Conservation (phyloP, 208 protist genomes). For the Leishmania arabica region DNA sequence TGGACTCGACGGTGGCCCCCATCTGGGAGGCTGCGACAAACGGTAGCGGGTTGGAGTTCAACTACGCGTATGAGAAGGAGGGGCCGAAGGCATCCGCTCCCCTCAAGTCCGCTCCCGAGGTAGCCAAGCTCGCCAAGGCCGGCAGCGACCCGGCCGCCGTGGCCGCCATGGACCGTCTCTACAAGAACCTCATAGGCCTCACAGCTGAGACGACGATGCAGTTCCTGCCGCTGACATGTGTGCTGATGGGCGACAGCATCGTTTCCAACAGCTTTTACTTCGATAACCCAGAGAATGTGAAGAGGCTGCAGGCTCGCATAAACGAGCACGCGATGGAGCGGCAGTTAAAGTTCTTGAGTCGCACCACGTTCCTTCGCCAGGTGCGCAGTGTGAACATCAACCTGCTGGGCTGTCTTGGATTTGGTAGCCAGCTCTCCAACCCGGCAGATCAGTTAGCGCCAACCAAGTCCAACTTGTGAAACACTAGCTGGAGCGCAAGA, state of each 20-base stretch:
- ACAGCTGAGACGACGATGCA: slow-evolving; percentile 56
- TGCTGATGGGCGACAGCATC: slow-evolving; percentile 71
- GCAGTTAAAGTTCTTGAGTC: slow-evolving; percentile 48
- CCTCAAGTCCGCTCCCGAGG: slow-evolving; percentile 37
- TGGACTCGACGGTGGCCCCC: slow-evolving; percentile 24
- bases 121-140: slow-evolving; percentile 51
- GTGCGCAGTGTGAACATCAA: slow-evolving; percentile 71
- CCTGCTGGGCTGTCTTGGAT: slow-evolving; percentile 67
- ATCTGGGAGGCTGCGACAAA: slow-evolving; percentile 52
- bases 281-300: slow-evolving; percentile 36
- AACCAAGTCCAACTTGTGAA: slow-evolving; percentile 23
- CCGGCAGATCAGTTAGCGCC: not conserved
- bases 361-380: slow-evolving; percentile 68
- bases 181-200: slow-evolving; percentile 52
- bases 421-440: slow-evolving; percentile 30
- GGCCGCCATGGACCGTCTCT: slow-evolving; percentile 48
- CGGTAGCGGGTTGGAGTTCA: slow-evolving; percentile 46
- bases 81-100: slow-evolving; percentile 4
- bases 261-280: slow-evolving; percentile 70
- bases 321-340: slow-evolving; percentile 71
- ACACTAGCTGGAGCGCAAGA: not conserved
- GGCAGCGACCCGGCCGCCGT: slow-evolving; percentile 44
- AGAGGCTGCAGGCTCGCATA: slow-evolving; percentile 33
- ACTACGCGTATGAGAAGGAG: slow-evolving; percentile 47
- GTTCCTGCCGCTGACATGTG: slow-evolving; percentile 63